Conservation (phyloP, 1,284 basidiomycete species). For the Ganoderma resinaceum region DNA sequence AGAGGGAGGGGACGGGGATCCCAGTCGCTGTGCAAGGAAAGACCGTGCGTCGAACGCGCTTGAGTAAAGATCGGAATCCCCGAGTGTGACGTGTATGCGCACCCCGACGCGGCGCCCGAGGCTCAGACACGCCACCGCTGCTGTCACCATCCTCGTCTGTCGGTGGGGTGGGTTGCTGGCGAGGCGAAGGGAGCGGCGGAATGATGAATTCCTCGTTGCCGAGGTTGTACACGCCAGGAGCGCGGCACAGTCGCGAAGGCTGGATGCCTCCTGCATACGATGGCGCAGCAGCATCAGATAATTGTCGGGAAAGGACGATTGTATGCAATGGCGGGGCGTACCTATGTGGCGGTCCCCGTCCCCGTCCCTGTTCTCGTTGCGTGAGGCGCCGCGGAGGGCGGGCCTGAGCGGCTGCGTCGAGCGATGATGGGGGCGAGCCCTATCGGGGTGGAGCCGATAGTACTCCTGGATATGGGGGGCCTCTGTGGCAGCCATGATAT, state of each 20-base stretch:
- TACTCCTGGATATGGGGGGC: not conserved
- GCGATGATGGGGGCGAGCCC: not conserved
- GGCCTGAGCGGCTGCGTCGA: not conserved
- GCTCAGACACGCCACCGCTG: not conserved
- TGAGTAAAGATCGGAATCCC: slow-evolving; percentile 2
- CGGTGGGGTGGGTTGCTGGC: slow-evolving; percentile 1
- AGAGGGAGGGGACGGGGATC: not conserved
- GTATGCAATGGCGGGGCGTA: not conserved
- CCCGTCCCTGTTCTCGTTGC: not conserved
- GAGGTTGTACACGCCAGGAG: not conserved
- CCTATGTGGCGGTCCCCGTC: not conserved
- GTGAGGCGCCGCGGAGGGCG: not conserved
- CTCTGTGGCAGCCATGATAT: not conserved
- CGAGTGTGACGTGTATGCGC: slow-evolving; percentile 1
- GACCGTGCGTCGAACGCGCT: slow-evolving; percentile 4
- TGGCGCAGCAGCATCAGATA: not conserved
- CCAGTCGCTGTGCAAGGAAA: slow-evolving; percentile 5
- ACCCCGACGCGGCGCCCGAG: slow-evolving; percentile 2
- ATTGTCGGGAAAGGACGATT: not conserved
- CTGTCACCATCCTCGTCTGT: not conserved
- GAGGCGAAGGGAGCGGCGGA: not conserved
- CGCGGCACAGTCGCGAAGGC: not conserved
- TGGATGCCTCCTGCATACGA: not conserved
- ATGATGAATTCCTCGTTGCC: not conserved
- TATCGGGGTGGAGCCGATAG: not conserved